These are phyloP conservation scores for Hypericum androsaemum DNA, from an alignment of 345 rosid genomes.

Conservation along the genomic window DNA sequence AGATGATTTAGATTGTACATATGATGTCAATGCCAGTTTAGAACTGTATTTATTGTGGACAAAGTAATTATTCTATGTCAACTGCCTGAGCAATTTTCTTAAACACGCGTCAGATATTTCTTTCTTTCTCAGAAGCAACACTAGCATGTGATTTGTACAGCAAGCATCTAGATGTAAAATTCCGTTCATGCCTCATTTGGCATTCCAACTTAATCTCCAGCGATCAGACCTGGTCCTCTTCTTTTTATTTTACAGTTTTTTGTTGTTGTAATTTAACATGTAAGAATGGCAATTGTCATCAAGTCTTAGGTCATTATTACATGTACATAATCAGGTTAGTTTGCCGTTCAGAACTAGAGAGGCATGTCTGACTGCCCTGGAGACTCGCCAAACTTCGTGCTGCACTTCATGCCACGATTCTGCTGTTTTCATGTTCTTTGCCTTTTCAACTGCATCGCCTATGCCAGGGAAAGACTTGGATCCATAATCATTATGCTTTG, in stretches of 20 bases:
- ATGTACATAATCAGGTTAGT: slow-evolving; percentile 34
- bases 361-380: slow-evolving; percentile 58
- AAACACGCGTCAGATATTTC: too few species aligned
- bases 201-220: too few species aligned
- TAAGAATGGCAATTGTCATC: too few species aligned
- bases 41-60: slow-evolving; percentile 16
- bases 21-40: slow-evolving; percentile 11
- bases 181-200: too few species aligned
- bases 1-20: slow-evolving; percentile 25
- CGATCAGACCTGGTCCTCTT: too few species aligned
- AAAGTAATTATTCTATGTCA: not conserved
- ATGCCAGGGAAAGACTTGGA: slow-evolving; percentile 69
- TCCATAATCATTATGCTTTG: slow-evolving; percentile 66
- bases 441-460: slow-evolving; percentile 57
- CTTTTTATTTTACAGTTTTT: too few species aligned
- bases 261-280: too few species aligned
- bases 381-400: slow-evolving; percentile 74
- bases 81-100: too few species aligned
- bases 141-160: too few species aligned
- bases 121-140: too few species aligned
- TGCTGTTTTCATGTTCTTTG: slow-evolving; percentile 35
- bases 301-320: too few species aligned
- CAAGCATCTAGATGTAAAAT: too few species aligned
- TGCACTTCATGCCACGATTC: slow-evolving; percentile 59
- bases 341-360: slow-evolving; percentile 55